Base-by-base conservation (phyloP, 768 basidiomycete species). In the Auricularia heimuer region DNA sequence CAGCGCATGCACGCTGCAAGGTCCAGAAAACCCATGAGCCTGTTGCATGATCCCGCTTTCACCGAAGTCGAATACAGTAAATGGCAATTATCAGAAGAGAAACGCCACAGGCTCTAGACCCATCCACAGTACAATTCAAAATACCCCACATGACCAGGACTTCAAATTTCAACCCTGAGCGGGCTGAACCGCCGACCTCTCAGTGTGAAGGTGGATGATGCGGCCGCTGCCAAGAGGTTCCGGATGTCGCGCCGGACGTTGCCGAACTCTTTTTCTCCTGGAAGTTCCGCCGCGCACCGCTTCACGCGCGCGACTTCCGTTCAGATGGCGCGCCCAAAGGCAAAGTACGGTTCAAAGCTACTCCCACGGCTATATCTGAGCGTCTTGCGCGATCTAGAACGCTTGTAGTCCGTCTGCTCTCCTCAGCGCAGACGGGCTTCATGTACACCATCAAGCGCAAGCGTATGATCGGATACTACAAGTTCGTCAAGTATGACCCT, bases 381-480 rank as follows among this genome's bases (percentile, higher is more conserved):
- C 10, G 11, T 45, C 16, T 4, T 21, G 4, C 21, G 16, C 18
- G 21, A 51, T 6, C 47, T 18, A 60, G 34, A 18, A 60, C 56
- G 56, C 29, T 60, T 14, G 34, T 60, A 4, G 56, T 60, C 21
- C 56, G 56, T 4, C 56, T 60, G 56, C 56, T 60, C 8, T 60
- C 56, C 16, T 29, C 56, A 14, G 56, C 56, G 56, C 56, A 60
- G 56, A 60, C 56, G 4, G 56, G 56, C 24, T 60, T 60, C 56
- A 60, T 60, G 56, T 60, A 60, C 56, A 60, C 56, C 24, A 60
- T 60, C 56, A 60, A 60, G 56, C 56, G 56, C 14, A 60, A 60
- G 29, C 56, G 56, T 34, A 29, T 60, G 29, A 60, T 60, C 12
- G 56, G 56, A 10, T 60, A 60, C 56, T 60, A 60, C 56, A 60